These are phyloP conservation scores for Nannochloropsis salina DNA, from an alignment of 108 stramenopile genomes.

Conservation along the genomic window DNA sequence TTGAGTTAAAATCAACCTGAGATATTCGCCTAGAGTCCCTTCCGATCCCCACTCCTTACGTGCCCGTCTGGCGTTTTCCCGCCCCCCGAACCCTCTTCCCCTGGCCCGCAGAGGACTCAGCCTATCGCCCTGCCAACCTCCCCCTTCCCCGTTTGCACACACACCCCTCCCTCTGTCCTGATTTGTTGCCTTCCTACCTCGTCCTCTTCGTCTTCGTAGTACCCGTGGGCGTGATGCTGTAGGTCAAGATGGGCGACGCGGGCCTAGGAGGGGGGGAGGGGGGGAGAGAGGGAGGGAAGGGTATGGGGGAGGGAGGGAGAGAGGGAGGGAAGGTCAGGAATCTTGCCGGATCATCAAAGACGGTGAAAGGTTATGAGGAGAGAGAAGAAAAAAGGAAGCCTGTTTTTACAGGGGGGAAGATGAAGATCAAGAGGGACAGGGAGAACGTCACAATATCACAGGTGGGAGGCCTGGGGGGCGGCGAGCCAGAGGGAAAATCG, in stretches of 20 bases:
- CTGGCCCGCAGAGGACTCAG: conserved; percentile 55
- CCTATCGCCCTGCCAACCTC: conserved; percentile 18
- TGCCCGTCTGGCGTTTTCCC: background rate
- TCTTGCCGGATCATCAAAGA: no score
- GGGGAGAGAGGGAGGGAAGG: no score
- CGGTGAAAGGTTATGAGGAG: no score
- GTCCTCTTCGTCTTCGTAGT: background rate
- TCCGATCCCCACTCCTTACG: background rate
- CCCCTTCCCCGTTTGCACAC: background rate
- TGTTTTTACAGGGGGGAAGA: no score
- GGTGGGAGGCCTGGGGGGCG: no score
- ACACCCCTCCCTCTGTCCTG: background rate
- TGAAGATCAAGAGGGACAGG: no score
- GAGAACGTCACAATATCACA: no score
- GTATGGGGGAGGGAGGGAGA: background rate
- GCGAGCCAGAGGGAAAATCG: background rate
- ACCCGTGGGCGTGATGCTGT: background rate
- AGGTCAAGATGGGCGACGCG: background rate
- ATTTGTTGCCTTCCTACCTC: background rate
- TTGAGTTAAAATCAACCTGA: background rate
- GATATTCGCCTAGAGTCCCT: background rate
- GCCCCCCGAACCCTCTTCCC: background rate
- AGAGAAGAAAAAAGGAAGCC: no score
- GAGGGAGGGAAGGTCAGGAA: background rate
- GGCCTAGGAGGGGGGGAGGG: background rate